Evolutionary conservation across 169 alveolate species (phyloP).

Genomic region (Eimeria maxima): DNA sequence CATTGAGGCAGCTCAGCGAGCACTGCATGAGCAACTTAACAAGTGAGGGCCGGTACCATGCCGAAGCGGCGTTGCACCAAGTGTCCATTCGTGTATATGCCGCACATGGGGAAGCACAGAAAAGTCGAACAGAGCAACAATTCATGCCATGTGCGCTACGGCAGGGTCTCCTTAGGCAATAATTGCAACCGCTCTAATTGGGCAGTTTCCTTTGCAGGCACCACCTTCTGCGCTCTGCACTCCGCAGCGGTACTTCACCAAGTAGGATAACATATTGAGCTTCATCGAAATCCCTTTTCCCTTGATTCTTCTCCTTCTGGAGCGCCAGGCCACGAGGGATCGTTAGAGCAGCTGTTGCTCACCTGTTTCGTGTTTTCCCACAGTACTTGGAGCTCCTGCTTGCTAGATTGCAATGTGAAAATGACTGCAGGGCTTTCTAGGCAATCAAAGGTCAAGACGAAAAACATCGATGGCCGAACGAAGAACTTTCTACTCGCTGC

Average conservation of each 20-base stretch:
- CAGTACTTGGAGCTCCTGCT: background rate
- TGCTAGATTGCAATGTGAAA: background rate
- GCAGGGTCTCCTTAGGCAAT: no score
- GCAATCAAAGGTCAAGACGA: background rate
- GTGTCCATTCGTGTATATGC: background rate
- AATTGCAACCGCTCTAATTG: no score
- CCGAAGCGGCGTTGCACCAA: background rate
- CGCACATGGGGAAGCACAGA: background rate
- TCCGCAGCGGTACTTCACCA: background rate
- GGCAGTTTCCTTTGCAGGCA: conserved; percentile 4
- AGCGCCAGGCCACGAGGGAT: background rate
- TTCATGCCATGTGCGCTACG: background rate
- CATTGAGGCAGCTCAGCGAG: conserved; percentile 73
- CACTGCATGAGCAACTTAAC: conserved; percentile 48
- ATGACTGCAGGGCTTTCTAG: background rate
- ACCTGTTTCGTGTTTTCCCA: background rate
- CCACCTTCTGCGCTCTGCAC: conserved; percentile 28
- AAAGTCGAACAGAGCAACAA: background rate
- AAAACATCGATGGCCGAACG: background rate
- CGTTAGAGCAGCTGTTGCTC: background rate
- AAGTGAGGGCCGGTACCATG: background rate
- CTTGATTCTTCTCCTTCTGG: background rate
- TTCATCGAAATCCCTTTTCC: background rate
- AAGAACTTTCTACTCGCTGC: background rate
- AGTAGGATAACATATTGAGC: background rate